phyloP scores from a whole-genome alignment of 2,329 filamentous ascomycete genomes.

The Decorospora gaudefroyi region DNA sequence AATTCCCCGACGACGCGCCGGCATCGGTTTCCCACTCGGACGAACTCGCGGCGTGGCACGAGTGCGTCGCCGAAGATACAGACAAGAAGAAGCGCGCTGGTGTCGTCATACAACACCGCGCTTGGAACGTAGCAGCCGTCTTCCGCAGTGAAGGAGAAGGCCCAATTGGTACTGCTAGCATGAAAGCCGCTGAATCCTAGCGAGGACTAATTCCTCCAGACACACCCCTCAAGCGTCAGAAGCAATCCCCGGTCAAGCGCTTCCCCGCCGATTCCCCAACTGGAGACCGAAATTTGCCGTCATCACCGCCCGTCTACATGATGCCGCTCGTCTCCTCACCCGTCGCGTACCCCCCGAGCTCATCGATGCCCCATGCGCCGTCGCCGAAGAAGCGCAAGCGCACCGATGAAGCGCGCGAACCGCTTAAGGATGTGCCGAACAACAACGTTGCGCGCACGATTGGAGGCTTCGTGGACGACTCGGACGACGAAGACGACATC shows the following conservation, averaged over 20 bases:
- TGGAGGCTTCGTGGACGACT: constrained; percentile 49
- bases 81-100: constrained; percentile 50
- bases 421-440: constrained; percentile 39
- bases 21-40: constrained; percentile 48
- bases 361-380: constrained; percentile 44
- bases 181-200: constrained; percentile 1
- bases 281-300: constrained; percentile 29
- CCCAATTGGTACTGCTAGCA: constrained; percentile 38
- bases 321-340: constrained; percentile 68
- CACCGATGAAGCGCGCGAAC: constrained; percentile 33
- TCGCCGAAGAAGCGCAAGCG: constrained; percentile 49
- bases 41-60: constrained; percentile 54
- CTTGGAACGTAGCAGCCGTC: constrained; percentile 53
- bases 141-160: constrained; percentile 57
- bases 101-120: constrained; percentile 58
- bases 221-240: constrained; percentile 37
- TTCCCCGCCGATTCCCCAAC: constrained; percentile 21
- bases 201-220: constrained; percentile 38
- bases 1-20: constrained; percentile 27
- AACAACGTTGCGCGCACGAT: constrained; percentile 44
- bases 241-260: constrained; percentile 11
- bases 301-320: constrained; percentile 57
- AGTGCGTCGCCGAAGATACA: constrained; percentile 49
- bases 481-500: constrained; percentile 50
- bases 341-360: constrained; percentile 59